Evolutionary conservation across 169 alveolate genomes (phyloP).

Genomic region (Plasmodium yoelii): DNA sequence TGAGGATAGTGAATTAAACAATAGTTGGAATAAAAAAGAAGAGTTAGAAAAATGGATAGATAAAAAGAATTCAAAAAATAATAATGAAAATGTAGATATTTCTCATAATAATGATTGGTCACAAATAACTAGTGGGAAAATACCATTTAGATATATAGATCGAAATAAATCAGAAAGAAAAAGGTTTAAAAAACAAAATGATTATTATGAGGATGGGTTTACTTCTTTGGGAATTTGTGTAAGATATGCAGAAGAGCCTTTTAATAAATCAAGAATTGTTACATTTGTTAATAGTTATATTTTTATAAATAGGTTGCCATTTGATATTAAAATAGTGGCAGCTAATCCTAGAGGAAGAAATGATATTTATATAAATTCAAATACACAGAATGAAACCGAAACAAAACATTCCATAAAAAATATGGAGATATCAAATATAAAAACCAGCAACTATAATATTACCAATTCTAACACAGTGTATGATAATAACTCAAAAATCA

Average conservation of each 20-base stretch:
- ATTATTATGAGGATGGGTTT: slow-evolving; percentile 49
- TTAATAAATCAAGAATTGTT: slow-evolving; percentile 84
- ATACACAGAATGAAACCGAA: neutral
- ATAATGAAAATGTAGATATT: neutral
- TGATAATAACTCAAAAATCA: too few species aligned
- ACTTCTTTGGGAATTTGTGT: slow-evolving; percentile 85
- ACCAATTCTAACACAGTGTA: neutral
- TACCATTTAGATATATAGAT: slow-evolving; percentile 1
- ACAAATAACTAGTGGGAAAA: slow-evolving; percentile 1
- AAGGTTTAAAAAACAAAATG: slow-evolving; percentile 42
- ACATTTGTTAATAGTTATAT: slow-evolving; percentile 85
- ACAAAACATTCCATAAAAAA: slow-evolving; percentile 53
- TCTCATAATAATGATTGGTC: neutral
- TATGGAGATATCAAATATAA: slow-evolving; percentile 16
- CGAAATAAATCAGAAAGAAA: slow-evolving; percentile 24
- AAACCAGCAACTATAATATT: slow-evolving; percentile 1
- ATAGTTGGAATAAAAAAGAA: neutral
- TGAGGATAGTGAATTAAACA: neutral
- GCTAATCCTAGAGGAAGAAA: slow-evolving; percentile 16
- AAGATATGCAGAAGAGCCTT: slow-evolving; percentile 86
- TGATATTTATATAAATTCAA: slow-evolving; percentile 21
- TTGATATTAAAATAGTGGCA: slow-evolving; percentile 79
- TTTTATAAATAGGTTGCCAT: slow-evolving; percentile 86
- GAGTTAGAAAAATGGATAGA: neutral
- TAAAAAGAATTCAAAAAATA: neutral